Evolutionary conservation across 1,139 yeast genomes (phyloP), one percentile per base, ranked within the genome.

Genomic region (Taiozyma sp.): DNA sequence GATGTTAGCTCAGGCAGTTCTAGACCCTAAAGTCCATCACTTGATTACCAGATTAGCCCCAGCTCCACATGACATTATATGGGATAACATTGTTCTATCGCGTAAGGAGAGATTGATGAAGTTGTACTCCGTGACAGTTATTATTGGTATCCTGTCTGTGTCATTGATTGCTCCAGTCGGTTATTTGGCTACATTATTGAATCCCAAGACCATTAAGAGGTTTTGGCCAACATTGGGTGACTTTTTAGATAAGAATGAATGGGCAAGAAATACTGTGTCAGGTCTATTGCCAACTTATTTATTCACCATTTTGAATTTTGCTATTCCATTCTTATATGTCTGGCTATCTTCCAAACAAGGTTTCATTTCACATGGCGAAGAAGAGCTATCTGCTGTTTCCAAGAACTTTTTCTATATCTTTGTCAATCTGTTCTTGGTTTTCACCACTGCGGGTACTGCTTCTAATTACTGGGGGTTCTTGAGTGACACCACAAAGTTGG

Each of bases 1-100:
- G 67, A 85, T 86, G 89, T 87, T 89, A 3, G 93, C 93, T 0
- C 95, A 87, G 63, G 87, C 93, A 0, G 87, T 87, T 0, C 67
- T 87, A 50, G 93, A 87, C 62, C 93, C 93, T 8, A 74, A 89
- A 54, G 91, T 84, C 10, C 83, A 85, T 63, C 84, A 82, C 58
- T 71, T 87, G 51, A 83, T 86, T 54, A 85, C 88, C 0, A 73
- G 80, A 41, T 70, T 86, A 51, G 95, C 95, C 0, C 95, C 95
- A 2, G 91, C 93, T 12, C 92, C 93, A 1, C 84, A 83, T 54
- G 95, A 87, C 65, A 81, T 87, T 43, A 81, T 81, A 49, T 87
- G 95, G 95, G 81, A 79, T 48, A 85, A 84, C 63, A 84, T 84
- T 55, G 83, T 83, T 44, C 66, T 84, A 44, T 78, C 87, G 1